A percentile compares a stretch with the other conserved stretches of the same genome.
Evolutionary conservation across 2,329 filamentous ascomycete species (phyloP).

Genomic region (Fusarium sacchari): DNA sequence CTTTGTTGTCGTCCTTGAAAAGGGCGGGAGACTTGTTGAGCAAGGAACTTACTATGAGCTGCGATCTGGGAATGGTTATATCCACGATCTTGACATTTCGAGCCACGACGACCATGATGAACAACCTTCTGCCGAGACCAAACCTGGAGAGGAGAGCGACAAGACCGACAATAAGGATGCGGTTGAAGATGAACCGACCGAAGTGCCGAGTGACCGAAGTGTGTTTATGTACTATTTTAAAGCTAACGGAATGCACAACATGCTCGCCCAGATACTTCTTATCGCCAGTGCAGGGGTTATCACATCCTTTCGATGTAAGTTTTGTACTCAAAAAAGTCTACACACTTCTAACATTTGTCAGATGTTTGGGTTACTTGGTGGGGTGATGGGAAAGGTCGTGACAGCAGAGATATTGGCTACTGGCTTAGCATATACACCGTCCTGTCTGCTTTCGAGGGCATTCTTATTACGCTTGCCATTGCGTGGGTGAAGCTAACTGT

Average conservation of each 20-base stretch:
- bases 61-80: slow-evolving; percentile 49
- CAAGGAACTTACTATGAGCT: slow-evolving; percentile 54
- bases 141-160: not conserved
- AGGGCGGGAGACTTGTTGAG: slow-evolving; percentile 53
- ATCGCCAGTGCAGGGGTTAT: slow-evolving; percentile 32
- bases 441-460: slow-evolving; percentile 38
- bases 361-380: slow-evolving; percentile 48
- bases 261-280: slow-evolving; percentile 27
- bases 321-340: not conserved
- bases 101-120: slow-evolving; percentile 25
- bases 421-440: slow-evolving; percentile 45
- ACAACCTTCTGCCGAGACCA: not conserved
- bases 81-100: slow-evolving; percentile 50
- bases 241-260: slow-evolving; percentile 34
- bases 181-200: not conserved
- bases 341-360: not conserved
- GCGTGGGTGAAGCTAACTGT: slow-evolving; percentile 20
- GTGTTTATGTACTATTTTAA: slow-evolving; percentile 46
- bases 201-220: slow-evolving; percentile 36
- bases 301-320: slow-evolving; percentile 42
- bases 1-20: slow-evolving; percentile 55
- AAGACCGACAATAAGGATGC: not conserved
- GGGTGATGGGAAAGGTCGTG: slow-evolving; percentile 44
- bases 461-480: slow-evolving; percentile 42
- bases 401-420: slow-evolving; percentile 42